Conservation (phyloP, 2,329 filamentous ascomycete genomes). For the Hymenoscyphus repandus region DNA sequence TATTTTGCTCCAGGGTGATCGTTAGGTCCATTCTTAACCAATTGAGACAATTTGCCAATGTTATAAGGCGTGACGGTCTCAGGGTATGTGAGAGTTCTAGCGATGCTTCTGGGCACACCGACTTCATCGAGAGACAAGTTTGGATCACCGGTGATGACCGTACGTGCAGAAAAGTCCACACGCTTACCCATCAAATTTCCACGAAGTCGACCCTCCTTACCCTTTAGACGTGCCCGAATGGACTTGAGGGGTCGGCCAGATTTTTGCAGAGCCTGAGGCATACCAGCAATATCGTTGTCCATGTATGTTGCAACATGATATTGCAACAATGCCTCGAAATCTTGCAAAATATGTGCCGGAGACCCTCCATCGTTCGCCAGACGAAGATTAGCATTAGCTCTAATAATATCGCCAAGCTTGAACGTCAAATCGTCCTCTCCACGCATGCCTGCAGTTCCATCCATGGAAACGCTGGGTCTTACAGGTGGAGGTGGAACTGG, state of each 20-base stretch:
- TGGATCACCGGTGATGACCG: slow-evolving; percentile 97
- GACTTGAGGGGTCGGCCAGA: slow-evolving; percentile 95
- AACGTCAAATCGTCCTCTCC: slow-evolving; percentile 99
- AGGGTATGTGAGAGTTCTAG: slow-evolving; percentile 87
- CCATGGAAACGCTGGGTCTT: slow-evolving; percentile 93
- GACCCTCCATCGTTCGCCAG: slow-evolving; percentile 88
- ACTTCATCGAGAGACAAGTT: slow-evolving; percentile 96
- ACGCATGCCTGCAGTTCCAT: slow-evolving; percentile 86
- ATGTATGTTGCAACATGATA: slow-evolving; percentile 99
- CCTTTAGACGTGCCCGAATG: slow-evolving; percentile 94
- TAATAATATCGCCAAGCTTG: slow-evolving; percentile 97
- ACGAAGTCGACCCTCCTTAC: slow-evolving; percentile 95
- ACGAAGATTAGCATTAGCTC: slow-evolving; percentile 91
- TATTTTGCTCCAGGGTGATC: slow-evolving; percentile 96
- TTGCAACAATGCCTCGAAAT: slow-evolving; percentile 88
- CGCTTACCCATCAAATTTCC: slow-evolving; percentile 99
- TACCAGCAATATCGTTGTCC: slow-evolving; percentile 98
- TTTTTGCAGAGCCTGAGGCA: slow-evolving; percentile 93
- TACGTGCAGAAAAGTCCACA: slow-evolving; percentile 99
- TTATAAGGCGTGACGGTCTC: slow-evolving; percentile 98
- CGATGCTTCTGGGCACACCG: slow-evolving; percentile 90
- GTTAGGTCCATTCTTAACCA: slow-evolving; percentile 90
- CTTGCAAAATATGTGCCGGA: slow-evolving; percentile 81
- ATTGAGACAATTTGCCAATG: slow-evolving; percentile 81
- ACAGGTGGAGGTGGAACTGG: slow-evolving; percentile 95